A percentile compares a stretch with the other conserved stretches of the same genome.
Conservation (phyloP, 441 rosid genomes). For the Erodium moschatum region DNA sequence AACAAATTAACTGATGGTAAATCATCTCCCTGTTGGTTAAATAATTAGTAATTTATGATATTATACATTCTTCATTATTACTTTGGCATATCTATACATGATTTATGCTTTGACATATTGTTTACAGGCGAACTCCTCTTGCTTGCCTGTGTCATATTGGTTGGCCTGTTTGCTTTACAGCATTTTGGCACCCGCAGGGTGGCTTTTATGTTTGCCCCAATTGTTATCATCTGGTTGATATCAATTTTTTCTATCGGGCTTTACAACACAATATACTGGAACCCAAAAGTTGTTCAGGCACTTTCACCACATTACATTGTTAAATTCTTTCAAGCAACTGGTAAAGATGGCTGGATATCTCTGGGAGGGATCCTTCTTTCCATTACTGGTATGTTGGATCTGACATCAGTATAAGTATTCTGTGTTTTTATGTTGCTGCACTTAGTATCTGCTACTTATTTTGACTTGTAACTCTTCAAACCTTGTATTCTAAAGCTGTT, state of each 20-base stretch:
- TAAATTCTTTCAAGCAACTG: constrained; percentile 58
- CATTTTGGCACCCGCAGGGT: constrained; percentile 81
- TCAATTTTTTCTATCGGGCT: constrained; percentile 62
- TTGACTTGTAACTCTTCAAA: neutral
- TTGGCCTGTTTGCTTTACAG: constrained; percentile 87
- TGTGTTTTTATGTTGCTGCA: neutral
- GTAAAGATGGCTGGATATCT: constrained; percentile 86
- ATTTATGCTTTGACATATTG: neutral
- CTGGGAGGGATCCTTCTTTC: constrained; percentile 88
- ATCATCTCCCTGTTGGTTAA: neutral
- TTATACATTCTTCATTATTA: neutral
- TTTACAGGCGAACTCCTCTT: constrained; percentile 47
- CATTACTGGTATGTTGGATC: constrained; percentile 58
- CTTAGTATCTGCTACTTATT: neutral
- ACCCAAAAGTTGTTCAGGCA: constrained; percentile 62
- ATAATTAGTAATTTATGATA: neutral
- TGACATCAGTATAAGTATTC: constrained; percentile 9
- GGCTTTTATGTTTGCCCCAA: constrained; percentile 83
- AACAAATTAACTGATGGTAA: constrained; percentile 48
- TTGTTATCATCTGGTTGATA: constrained; percentile 67
- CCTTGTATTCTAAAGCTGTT: neutral
- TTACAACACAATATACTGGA: constrained; percentile 63
- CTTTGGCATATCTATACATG: neutral
- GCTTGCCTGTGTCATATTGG: constrained; percentile 76
- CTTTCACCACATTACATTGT: constrained; percentile 67